Base-by-base conservation (phyloP, 345 rosid species). In the Eucalyptus urophylla region DNA sequence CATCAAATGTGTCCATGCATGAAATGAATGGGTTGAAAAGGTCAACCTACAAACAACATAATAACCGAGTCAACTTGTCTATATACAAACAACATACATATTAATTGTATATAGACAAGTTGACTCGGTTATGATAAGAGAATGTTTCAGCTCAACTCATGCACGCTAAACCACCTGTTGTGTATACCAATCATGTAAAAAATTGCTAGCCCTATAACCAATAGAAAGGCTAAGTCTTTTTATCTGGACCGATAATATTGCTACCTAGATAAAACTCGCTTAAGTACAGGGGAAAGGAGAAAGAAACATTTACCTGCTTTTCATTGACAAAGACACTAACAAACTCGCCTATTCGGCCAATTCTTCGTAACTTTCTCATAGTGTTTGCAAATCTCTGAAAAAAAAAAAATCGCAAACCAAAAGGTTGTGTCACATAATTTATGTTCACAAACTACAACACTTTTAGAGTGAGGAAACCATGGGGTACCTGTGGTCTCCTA, bases 291-390 rank as follows among this genome's bases (percentile, higher is more conserved):
- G 22, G 80, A 86, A 65, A 47, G 53, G 15, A 13, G 40, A 87
- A 29, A 67, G 89, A 69, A 86, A 86, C 31, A 88, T 7, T 87
- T 93, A 97, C 99, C 98, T 97, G 99, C 93, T 97, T 97, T 93
- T 96, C 99, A 88, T 97, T 96, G 86, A 95, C 94, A 93, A 94
- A 97, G 89, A 97, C 93, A 88, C 96, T 94, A 69, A 97, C 98
- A 92, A 97, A 97, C 91, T 97, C 99, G 72, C 99, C 97, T 89
- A 97, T 91, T 94, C 94, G 94, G 43, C 99, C 98, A 91, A 97
- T 95, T 95, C 99, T 94, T 86, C 99, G 97, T 91, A 97, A 91
- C 92, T 92, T 94, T 93, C 99, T 95, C 92, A 97, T 88, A 37
- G 93, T 93, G 89, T 89, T 87, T 86, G 97, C 97, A 93, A 97